These are phyloP conservation scores for Aspergillus sclerotiicarbonarius DNA, from an alignment of 495 filamentous ascomycete species.

Conservation along the genomic window DNA sequence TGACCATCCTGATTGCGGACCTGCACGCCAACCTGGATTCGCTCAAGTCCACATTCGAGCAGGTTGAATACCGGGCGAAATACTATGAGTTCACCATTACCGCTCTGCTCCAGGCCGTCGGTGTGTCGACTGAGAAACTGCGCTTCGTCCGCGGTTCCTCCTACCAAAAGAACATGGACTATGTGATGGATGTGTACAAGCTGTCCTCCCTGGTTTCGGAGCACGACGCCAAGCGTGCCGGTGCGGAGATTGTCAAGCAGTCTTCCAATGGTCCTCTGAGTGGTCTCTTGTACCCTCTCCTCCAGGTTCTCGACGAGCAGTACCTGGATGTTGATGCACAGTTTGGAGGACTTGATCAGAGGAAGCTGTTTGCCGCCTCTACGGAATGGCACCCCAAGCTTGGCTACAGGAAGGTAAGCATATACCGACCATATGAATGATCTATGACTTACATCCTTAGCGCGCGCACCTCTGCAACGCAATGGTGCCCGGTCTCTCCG, in stretches of 20 bases:
- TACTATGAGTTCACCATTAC: constrained; percentile 71
- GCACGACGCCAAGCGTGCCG: constrained; percentile 75
- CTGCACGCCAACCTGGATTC: constrained; percentile 51
- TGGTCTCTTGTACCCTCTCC: constrained; percentile 72
- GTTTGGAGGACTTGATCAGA: constrained; percentile 72
- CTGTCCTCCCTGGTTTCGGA: constrained; percentile 34
- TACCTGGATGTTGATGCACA: constrained; percentile 82
- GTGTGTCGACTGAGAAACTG: constrained; percentile 69
- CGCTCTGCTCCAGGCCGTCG: constrained; percentile 64
- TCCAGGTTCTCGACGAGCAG: constrained; percentile 91
- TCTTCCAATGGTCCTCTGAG: constrained; percentile 67
- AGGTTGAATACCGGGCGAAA: constrained; percentile 71
- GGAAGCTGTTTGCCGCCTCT: constrained; percentile 86
- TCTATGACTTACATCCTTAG: constrained; percentile 14
- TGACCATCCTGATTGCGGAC: constrained; percentile 80
- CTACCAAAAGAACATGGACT: constrained; percentile 61
- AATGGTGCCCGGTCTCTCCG: constrained; percentile 84
- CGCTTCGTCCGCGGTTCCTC: constrained; percentile 79
- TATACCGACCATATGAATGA: too few relatives aligned
- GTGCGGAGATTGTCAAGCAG: constrained; percentile 93
- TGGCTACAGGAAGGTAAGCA: constrained; percentile 45
- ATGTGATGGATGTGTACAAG: constrained; percentile 43
- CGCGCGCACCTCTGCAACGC: constrained; percentile 87
- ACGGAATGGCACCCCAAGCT: constrained; percentile 50
- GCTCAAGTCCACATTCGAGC: constrained; percentile 59